Evolutionary conservation across 1,139 yeast genomes (phyloP).

Genomic region (Tardiomyces depauwii): DNA sequence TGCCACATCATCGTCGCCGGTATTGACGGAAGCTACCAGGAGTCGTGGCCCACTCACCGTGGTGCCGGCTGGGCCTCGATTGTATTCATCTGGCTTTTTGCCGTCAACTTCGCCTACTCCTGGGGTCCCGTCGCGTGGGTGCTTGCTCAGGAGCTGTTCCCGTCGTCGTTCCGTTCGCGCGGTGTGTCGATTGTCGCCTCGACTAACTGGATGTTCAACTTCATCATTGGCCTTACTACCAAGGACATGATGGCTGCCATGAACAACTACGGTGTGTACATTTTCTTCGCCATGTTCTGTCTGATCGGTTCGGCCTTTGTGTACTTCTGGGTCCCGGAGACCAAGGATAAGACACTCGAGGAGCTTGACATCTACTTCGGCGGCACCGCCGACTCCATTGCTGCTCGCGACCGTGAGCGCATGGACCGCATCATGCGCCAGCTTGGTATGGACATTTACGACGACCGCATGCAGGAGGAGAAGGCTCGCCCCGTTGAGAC

Average conservation of each 20-base stretch:
- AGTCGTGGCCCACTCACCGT: slow-evolving; percentile 16
- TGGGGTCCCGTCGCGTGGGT: slow-evolving; percentile 94
- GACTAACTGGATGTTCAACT: slow-evolving; percentile 79
- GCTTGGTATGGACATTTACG: slow-evolving; percentile 12
- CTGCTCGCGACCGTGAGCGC: slow-evolving; percentile 15
- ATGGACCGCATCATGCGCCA: slow-evolving; percentile 17
- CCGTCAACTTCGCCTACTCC: slow-evolving; percentile 70
- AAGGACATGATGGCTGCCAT: slow-evolving; percentile 58
- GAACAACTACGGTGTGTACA: slow-evolving; percentile 75
- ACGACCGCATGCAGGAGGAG: slow-evolving; percentile 7
- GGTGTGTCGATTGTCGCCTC: slow-evolving; percentile 84
- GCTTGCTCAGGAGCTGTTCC: slow-evolving; percentile 81
- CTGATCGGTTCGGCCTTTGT: slow-evolving; percentile 42
- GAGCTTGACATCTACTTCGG: slow-evolving; percentile 32
- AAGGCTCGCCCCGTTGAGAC: slow-evolving; percentile 4
- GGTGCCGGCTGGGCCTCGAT: slow-evolving; percentile 43
- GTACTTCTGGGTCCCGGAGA: slow-evolving; percentile 36
- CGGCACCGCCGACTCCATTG: slow-evolving; percentile 14
- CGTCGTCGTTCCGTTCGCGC: slow-evolving; percentile 70
- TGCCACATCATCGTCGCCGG: slow-evolving; percentile 61
- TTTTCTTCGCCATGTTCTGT: slow-evolving; percentile 86
- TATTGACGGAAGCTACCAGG: slow-evolving; percentile 35
- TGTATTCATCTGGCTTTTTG: slow-evolving; percentile 62
- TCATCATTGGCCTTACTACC: slow-evolving; percentile 74
- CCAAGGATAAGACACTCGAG: slow-evolving; percentile 29